These are phyloP conservation scores for Hypoxylon sp. DNA, from an alignment of 2,329 filamentous ascomycete genomes.

Conservation along the genomic window DNA sequence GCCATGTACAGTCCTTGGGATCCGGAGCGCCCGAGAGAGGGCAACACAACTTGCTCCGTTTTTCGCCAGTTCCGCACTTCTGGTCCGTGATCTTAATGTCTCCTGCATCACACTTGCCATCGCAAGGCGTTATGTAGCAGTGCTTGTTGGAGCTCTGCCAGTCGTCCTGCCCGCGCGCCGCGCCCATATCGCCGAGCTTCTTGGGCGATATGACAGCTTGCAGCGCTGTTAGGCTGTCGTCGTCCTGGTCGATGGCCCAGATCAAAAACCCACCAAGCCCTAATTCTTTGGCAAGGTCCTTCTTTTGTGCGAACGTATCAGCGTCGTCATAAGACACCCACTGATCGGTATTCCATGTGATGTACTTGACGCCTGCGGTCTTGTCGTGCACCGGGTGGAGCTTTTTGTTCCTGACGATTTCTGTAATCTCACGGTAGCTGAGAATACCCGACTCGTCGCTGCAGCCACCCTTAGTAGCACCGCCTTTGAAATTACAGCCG, in stretches of 20 bases:
- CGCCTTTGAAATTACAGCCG: not conserved
- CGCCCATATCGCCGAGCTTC: not conserved
- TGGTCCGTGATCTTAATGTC: conserved; percentile 51
- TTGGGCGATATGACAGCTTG: conserved; percentile 30
- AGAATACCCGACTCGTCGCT: no score
- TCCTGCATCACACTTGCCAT: conserved; percentile 51
- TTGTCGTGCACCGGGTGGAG: conserved; percentile 46
- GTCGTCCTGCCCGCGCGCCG: no score
- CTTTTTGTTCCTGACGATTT: no score
- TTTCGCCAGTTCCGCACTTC: conserved; percentile 48
- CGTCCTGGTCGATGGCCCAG: conserved; percentile 55
- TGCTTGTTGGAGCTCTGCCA: no score
- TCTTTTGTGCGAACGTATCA: conserved; percentile 56
- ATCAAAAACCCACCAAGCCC: conserved; percentile 55
- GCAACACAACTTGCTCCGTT: conserved; percentile 53
- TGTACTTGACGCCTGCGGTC: conserved; percentile 52
- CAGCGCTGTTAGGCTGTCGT: conserved; percentile 44
- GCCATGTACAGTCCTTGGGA: conserved; percentile 53
- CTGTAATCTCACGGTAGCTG: no score
- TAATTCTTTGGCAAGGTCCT: conserved; percentile 51
- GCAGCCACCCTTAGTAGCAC: no score
- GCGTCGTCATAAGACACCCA: conserved; percentile 60
- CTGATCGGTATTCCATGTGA: conserved; percentile 57
- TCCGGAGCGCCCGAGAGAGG: conserved; percentile 53
- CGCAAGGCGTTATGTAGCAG: conserved; percentile 54